Conservation (phyloP, 176 grass and related monocot genomes). For the Pontederia crassipes region DNA sequence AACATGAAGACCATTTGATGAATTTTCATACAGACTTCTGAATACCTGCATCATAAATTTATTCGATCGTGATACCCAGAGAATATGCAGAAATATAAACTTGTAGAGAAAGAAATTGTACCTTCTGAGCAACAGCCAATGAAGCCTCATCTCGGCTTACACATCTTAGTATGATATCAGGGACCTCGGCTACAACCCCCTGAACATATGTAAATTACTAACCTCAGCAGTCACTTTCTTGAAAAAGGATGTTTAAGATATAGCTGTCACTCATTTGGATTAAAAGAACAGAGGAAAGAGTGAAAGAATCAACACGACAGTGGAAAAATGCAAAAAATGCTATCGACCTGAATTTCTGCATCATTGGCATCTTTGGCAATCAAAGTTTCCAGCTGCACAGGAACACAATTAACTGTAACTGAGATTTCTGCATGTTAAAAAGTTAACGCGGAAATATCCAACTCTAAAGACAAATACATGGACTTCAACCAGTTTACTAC, state of each 20-base stretch:
- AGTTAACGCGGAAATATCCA: too few relatives aligned
- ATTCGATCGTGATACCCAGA: constrained; percentile 12
- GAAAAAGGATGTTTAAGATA: background rate
- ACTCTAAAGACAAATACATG: too few relatives aligned
- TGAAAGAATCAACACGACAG: background rate
- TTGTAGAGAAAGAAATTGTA: constrained; percentile 11
- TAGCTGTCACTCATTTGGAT: too few relatives aligned
- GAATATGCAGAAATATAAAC: constrained; percentile 10
- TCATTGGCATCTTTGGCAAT: constrained; percentile 67
- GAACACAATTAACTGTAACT: too few relatives aligned
- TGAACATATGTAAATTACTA: constrained; percentile 24
- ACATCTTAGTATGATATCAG: constrained; percentile 83
- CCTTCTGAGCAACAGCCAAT: constrained; percentile 81
- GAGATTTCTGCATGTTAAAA: too few relatives aligned
- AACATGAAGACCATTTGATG: constrained; percentile 46
- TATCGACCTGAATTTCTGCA: constrained; percentile 69
- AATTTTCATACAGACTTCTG: constrained; percentile 77
- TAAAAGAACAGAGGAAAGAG: background rate
- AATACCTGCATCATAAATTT: constrained; percentile 50
- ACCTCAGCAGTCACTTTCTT: background rate
- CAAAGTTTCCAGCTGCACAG: constrained; percentile 62
- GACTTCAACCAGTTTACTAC: too few relatives aligned
- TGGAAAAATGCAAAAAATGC: background rate
- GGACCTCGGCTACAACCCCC: constrained; percentile 78
- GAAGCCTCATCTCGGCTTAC: constrained; percentile 79